phyloP scores from a whole-genome alignment of 1,139 yeast species.

The Protomyces arabidopsidicola region DNA sequence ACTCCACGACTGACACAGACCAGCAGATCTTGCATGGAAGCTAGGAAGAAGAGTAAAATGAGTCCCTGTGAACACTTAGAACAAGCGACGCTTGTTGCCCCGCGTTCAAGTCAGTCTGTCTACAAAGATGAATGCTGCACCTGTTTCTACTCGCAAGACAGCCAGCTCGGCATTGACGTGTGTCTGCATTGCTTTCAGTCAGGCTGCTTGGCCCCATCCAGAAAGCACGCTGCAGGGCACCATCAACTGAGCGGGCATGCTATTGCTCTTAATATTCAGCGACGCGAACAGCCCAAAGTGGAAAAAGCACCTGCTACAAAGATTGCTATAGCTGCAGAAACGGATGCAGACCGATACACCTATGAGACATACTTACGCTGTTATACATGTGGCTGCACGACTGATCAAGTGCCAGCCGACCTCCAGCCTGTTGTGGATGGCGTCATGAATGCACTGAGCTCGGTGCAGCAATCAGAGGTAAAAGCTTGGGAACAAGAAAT shows the following conservation, averaged over 20 bases:
- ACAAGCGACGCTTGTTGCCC: not conserved
- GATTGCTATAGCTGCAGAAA: conserved; percentile 65
- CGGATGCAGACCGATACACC: conserved; percentile 65
- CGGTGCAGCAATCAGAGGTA: conserved; percentile 63
- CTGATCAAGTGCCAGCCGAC: conserved; percentile 30
- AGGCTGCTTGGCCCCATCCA: conserved; percentile 50
- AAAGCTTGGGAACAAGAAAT: conserved; percentile 91
- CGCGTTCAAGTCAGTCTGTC: conserved; percentile 40
- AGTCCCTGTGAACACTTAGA: not conserved
- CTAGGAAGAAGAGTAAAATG: not conserved
- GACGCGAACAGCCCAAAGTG: conserved; percentile 39
- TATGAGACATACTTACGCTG: conserved; percentile 49
- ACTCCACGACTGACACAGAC: too few relatives aligned
- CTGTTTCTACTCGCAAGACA: conserved; percentile 63
- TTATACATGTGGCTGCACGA: conserved; percentile 34
- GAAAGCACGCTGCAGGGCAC: conserved; percentile 56
- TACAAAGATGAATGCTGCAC: conserved; percentile 82
- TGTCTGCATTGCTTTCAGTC: conserved; percentile 65
- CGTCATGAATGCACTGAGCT: conserved; percentile 62
- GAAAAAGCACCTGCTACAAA: conserved; percentile 42
- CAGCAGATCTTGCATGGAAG: not conserved
- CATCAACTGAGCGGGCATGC: conserved; percentile 49
- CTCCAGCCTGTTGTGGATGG: conserved; percentile 43
- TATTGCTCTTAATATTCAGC: conserved; percentile 54
- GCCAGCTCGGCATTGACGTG: conserved; percentile 59